Conservation (phyloP, 768 basidiomycete genomes). For the Hypsizygus marmoreus region DNA sequence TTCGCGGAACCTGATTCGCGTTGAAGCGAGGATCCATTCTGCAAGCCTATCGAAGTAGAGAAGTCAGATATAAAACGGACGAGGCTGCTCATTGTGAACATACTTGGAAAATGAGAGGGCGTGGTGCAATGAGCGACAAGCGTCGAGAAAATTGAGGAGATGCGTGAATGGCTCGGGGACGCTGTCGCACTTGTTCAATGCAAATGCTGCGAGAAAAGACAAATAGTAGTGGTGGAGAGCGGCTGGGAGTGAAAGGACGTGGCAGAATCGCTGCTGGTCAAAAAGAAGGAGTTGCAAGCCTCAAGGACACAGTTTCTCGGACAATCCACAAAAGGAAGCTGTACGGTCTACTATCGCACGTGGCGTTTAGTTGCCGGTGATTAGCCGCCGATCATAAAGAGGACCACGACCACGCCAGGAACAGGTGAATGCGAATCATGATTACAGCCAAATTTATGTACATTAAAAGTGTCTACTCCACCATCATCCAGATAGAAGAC, state of each 20-base stretch:
- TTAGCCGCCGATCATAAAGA: not conserved
- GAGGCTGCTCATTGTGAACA: not conserved
- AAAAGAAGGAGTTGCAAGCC: slow-evolving; percentile 4
- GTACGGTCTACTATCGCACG: slow-evolving; percentile 11
- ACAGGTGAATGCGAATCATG: not conserved
- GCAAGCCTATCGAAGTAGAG: not conserved
- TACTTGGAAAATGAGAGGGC: not conserved
- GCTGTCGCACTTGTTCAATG: too few species aligned
- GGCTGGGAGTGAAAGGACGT: not conserved
- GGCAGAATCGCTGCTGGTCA: slow-evolving; percentile 8
- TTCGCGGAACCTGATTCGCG: slow-evolving; percentile 1
- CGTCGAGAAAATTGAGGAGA: too few species aligned
- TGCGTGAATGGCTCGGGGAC: too few species aligned
- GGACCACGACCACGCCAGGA: not conserved
- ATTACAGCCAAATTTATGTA: not conserved
- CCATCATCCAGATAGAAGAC: slow-evolving; percentile 25
- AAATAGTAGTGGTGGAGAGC: too few species aligned
- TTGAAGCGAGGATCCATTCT: not conserved
- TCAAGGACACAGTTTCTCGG: slow-evolving; percentile 6
- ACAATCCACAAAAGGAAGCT: slow-evolving; percentile 17
- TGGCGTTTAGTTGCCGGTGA: slow-evolving; percentile 8
- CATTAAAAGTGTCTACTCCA: not conserved
- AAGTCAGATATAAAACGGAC: not conserved
- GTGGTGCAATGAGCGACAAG: too few species aligned
- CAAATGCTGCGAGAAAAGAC: too few species aligned